A percentile compares a stretch with the other conserved stretches of the same genome.
These are phyloP conservation scores for Hymenoscyphus occultus DNA, from an alignment of 2,329 filamentous ascomycete genomes.

Conservation along the genomic window DNA sequence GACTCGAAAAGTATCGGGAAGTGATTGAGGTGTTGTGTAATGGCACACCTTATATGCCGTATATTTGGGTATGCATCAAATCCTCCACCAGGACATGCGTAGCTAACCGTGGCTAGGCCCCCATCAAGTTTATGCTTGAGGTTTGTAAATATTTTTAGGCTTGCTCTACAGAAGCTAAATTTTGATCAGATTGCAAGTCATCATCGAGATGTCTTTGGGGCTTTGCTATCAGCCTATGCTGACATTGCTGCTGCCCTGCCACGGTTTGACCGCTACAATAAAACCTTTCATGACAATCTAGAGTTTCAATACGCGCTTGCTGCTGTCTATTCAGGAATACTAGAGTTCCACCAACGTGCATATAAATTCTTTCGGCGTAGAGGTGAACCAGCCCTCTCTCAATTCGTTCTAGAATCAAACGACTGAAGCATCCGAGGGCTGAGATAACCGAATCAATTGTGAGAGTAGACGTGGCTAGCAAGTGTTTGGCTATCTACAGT, in stretches of 20 bases:
- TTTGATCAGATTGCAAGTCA: slow-evolving; percentile 14
- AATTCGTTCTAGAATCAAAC: background rate
- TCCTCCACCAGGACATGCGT: background rate
- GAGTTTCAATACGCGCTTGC: slow-evolving; percentile 44
- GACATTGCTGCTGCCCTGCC: slow-evolving; percentile 40
- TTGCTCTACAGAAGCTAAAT: background rate
- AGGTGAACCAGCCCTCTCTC: slow-evolving; percentile 1
- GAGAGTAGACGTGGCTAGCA: too few relatives aligned
- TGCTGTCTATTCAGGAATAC: slow-evolving; percentile 46
- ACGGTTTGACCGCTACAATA: slow-evolving; percentile 40
- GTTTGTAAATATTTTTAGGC: slow-evolving; percentile 1
- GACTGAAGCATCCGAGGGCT: too few relatives aligned
- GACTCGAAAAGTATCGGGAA: slow-evolving; percentile 43
- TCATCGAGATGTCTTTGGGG: slow-evolving; percentile 40
- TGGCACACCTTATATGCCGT: slow-evolving; percentile 45
- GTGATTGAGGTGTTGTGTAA: slow-evolving; percentile 44
- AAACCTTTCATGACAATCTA: slow-evolving; percentile 34
- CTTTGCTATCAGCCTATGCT: slow-evolving; percentile 41
- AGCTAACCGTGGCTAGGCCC: slow-evolving; percentile 13
- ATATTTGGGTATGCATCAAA: slow-evolving; percentile 40
- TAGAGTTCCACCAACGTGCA: slow-evolving; percentile 46
- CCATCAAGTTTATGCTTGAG: slow-evolving; percentile 19
- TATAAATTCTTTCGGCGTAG: slow-evolving; percentile 44
- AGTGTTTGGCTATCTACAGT: too few relatives aligned
- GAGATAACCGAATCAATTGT: too few relatives aligned